Evolutionary conservation across 1,284 basidiomycete species (phyloP).

Genomic region (Athelia sp.): DNA sequence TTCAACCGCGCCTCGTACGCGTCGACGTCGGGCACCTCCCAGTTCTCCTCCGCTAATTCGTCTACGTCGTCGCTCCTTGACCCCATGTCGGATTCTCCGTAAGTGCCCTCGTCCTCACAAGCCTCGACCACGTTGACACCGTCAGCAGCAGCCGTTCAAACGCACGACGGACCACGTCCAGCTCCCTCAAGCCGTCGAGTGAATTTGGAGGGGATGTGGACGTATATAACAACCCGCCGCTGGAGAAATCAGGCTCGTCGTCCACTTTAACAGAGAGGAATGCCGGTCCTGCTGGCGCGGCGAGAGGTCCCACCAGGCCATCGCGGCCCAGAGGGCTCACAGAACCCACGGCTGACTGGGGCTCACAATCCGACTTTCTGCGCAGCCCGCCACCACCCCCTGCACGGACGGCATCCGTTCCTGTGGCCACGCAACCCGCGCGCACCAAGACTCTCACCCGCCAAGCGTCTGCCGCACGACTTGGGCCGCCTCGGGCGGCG

Average conservation of each 20-base stretch:
- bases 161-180: no score
- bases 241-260: conserved; percentile 8
- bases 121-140: background rate
- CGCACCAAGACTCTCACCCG: conserved; percentile 31
- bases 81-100: conserved; percentile 1
- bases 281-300: conserved; percentile 15
- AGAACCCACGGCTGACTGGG: conserved; percentile 23
- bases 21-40: conserved; percentile 52
- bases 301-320: conserved; percentile 22
- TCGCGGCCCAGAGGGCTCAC: conserved; percentile 52
- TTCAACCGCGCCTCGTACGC: conserved; percentile 48
- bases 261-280: conserved; percentile 15
- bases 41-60: conserved; percentile 19
- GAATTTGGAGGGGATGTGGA: no score
- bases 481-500: conserved; percentile 37
- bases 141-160: no score
- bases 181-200: no score
- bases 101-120: conserved; percentile 3
- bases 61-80: conserved; percentile 5
- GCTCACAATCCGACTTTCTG: background rate
- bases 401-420: conserved; percentile 6
- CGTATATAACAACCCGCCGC: background rate
- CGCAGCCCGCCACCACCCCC: conserved; percentile 10
- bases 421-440: conserved; percentile 8
- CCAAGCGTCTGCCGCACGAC: conserved; percentile 33